Conservation (phyloP, 2,329 filamentous ascomycete species). For the Fusarium redolens region DNA sequence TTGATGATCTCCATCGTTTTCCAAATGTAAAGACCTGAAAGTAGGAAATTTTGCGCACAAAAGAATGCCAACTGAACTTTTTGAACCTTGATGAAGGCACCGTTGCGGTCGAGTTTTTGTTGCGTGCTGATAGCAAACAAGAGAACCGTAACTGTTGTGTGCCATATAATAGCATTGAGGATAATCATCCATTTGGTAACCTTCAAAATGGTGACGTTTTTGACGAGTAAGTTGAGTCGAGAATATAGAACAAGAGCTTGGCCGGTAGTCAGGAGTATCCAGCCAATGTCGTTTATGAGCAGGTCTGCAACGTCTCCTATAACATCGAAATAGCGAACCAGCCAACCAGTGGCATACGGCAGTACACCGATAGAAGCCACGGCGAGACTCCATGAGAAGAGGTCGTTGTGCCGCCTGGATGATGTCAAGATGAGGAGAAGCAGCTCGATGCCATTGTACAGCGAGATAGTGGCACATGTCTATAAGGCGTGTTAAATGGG, state of each 20-base stretch:
- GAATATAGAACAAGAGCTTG: constrained; percentile 36
- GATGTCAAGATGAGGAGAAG: constrained; percentile 32
- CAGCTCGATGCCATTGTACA: constrained; percentile 33
- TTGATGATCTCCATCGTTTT: constrained; percentile 25
- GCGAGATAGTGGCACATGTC: constrained; percentile 26
- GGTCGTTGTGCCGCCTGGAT: constrained; percentile 20
- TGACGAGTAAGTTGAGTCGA: constrained; percentile 26
- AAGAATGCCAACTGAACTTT: constrained; percentile 30
- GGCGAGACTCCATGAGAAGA: constrained; percentile 34
- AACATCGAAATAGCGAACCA: constrained; percentile 25
- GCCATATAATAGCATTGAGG: constrained; percentile 26
- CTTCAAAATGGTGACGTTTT: constrained; percentile 4
- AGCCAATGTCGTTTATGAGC: constrained; percentile 27
- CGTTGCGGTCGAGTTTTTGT: constrained; percentile 4
- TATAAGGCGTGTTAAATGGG: neutral
- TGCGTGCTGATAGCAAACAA: constrained; percentile 17
- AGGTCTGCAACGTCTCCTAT: constrained; percentile 10
- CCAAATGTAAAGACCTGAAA: constrained; percentile 35
- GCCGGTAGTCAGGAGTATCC: constrained; percentile 34
- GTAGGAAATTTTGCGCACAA: constrained; percentile 28
- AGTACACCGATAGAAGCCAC: constrained; percentile 22
- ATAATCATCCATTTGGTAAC: constrained; percentile 29
- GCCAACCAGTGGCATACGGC: constrained; percentile 28
- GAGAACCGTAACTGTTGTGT: constrained; percentile 25
- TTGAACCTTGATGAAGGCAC: constrained; percentile 9